Percentiles rank a stretch among this genome's conserved stretches.
phyloP scores from a whole-genome alignment of 2,329 filamentous ascomycete species.

The Diaporthe sp. region DNA sequence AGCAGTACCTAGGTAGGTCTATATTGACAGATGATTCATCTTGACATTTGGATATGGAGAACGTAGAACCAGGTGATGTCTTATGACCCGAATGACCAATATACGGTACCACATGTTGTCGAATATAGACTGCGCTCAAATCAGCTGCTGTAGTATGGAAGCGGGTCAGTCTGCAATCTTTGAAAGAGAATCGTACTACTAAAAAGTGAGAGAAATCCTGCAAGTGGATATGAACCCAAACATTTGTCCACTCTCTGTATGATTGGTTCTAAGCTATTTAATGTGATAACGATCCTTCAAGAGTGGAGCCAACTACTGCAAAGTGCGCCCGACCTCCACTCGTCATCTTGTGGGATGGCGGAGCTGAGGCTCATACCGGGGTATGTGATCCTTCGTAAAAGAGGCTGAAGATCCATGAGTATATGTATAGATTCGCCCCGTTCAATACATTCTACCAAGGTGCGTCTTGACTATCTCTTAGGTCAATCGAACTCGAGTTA shows the following conservation, averaged over 20 bases:
- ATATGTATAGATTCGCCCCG: not conserved
- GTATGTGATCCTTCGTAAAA: conserved; percentile 5
- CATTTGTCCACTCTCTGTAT: not conserved
- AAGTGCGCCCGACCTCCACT: not conserved
- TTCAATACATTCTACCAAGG: not conserved
- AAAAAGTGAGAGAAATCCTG: not conserved
- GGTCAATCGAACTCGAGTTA: not conserved
- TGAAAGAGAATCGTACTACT: not conserved
- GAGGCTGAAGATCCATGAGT: not conserved
- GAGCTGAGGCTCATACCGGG: not conserved
- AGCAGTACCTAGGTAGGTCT: not conserved
- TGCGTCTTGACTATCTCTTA: not conserved
- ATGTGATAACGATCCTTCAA: not conserved
- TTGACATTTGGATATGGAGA: not conserved
- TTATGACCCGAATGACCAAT: not conserved
- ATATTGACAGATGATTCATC: not conserved
- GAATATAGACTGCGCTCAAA: not conserved
- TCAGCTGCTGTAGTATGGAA: not conserved
- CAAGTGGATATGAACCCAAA: not conserved
- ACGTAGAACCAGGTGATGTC: not conserved
- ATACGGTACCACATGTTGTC: not conserved
- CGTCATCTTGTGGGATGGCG: not conserved
- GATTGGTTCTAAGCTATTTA: not conserved
- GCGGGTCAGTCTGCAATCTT: not conserved
- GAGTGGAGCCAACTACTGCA: not conserved